Evolutionary conservation across 1,139 yeast genomes (phyloP).

Genomic region (Nakaseomyces nivariensis): DNA sequence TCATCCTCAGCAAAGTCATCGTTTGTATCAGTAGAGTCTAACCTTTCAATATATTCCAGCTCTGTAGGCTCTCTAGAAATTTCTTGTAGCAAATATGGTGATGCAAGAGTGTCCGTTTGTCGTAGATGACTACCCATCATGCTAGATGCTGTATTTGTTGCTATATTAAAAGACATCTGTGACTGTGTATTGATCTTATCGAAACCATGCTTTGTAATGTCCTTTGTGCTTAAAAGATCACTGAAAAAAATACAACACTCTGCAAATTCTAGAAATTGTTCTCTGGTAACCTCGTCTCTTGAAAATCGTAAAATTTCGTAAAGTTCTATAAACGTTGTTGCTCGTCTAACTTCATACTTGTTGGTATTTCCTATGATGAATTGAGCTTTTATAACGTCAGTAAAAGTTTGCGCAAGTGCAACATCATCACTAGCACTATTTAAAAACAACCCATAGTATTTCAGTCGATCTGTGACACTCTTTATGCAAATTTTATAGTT

Average conservation of each 20-base stretch:
- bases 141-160: slow-evolving; percentile 7
- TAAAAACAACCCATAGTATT: slow-evolving; percentile 25
- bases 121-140: not conserved
- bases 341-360: slow-evolving; percentile 18
- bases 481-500: slow-evolving; percentile 25
- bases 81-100: not conserved
- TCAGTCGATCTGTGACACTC: slow-evolving; percentile 23
- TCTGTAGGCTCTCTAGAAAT: not conserved
- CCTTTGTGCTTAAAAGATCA: slow-evolving; percentile 13
- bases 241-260: slow-evolving; percentile 31
- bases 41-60: not conserved
- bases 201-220: slow-evolving; percentile 5
- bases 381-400: slow-evolving; percentile 17
- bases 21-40: not conserved
- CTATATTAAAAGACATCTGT: slow-evolving; percentile 8
- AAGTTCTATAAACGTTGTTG: slow-evolving; percentile 37
- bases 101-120: not conserved
- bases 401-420: slow-evolving; percentile 18
- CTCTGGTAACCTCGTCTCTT: slow-evolving; percentile 48
- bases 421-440: slow-evolving; percentile 13
- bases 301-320: slow-evolving; percentile 69
- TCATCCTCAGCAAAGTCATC: slow-evolving; percentile 7
- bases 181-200: slow-evolving; percentile 7
- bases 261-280: slow-evolving; percentile 55
- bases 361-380: slow-evolving; percentile 14